Evolutionary conservation across 164 flowering plant genomes (phyloP).

Genomic region (Kalanchoe fedtschenkoi): DNA sequence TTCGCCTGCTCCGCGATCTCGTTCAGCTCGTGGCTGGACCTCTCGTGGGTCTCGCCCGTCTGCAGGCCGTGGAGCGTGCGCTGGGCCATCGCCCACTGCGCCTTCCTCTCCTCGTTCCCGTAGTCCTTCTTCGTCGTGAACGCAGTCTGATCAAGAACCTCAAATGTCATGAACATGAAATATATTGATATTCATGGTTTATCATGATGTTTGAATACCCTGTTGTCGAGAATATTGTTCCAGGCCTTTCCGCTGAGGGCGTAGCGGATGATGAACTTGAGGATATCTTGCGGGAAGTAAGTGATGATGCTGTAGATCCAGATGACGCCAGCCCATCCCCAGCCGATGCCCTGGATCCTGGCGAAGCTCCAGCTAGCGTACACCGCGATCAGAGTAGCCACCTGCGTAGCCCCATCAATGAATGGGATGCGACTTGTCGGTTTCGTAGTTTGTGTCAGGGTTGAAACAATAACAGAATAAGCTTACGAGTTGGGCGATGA

Average conservation of each 20-base stretch:
- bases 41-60: constrained; percentile 19
- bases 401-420: too few species aligned
- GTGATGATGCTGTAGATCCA: constrained; percentile 69
- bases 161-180: neutral
- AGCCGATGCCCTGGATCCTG: constrained; percentile 78
- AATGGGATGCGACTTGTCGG: too few species aligned
- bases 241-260: constrained; percentile 80
- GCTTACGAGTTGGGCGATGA: constrained; percentile 56
- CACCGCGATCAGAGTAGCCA: constrained; percentile 83
- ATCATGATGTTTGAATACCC: constrained; percentile 31
- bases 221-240: constrained; percentile 74
- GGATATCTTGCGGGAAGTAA: constrained; percentile 72
- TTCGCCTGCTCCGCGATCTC: constrained; percentile 64
- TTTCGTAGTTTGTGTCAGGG: too few species aligned
- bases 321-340: constrained; percentile 94
- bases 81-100: constrained; percentile 75
- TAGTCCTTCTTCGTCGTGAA: constrained; percentile 77
- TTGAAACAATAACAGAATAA: too few species aligned
- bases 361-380: constrained; percentile 77
- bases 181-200: neutral
- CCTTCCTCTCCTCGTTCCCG: constrained; percentile 78
- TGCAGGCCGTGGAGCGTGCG: constrained; percentile 72
- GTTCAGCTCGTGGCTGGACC: constrained; percentile 31
- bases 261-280: constrained; percentile 64
- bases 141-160: too few species aligned